These are phyloP conservation scores for Globisporangium acanthophoron DNA, from an alignment of 352 stramenopile species.

Conservation along the genomic window DNA sequence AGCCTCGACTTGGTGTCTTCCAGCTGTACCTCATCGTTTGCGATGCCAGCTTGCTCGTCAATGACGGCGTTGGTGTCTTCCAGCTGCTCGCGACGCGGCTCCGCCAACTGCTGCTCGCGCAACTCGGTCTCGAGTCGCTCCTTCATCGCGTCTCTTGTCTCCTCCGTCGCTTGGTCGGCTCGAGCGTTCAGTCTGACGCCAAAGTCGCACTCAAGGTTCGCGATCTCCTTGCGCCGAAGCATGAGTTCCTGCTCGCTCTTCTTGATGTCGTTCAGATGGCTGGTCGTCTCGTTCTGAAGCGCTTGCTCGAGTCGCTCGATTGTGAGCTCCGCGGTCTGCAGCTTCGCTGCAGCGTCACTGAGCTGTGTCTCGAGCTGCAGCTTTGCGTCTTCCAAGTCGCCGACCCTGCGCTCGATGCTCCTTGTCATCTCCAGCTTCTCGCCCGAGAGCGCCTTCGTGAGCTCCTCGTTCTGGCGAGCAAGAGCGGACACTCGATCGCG, in stretches of 20 bases:
- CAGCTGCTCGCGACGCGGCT: background rate
- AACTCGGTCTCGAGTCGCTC: background rate
- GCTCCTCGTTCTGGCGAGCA: constrained; percentile 5
- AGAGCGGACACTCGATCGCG: background rate
- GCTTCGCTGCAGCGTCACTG: background rate
- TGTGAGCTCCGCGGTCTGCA: background rate
- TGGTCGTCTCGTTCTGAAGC: background rate
- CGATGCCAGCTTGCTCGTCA: constrained; percentile 1
- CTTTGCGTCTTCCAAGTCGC: constrained; percentile 1
- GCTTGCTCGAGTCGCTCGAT: constrained; percentile 1
- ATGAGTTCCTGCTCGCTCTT: constrained; percentile 1
- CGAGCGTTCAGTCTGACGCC: background rate
- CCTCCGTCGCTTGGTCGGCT: background rate
- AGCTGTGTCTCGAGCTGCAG: constrained; percentile 1
- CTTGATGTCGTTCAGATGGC: background rate
- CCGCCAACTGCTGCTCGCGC: background rate
- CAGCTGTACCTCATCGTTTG: constrained; percentile 1
- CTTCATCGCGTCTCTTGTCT: background rate
- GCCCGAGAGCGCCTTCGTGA: constrained; percentile 3
- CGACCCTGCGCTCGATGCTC: background rate
- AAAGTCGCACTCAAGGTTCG: background rate
- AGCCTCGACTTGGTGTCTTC: background rate
- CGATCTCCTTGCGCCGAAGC: constrained; percentile 1
- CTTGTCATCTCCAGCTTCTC: constrained; percentile 9
- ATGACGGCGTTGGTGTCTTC: background rate